Percentiles rank a stretch among this genome's conserved stretches.
These are phyloP conservation scores for Pythium brachiatum DNA, from an alignment of 352 stramenopile species.

Conservation along the genomic window DNA sequence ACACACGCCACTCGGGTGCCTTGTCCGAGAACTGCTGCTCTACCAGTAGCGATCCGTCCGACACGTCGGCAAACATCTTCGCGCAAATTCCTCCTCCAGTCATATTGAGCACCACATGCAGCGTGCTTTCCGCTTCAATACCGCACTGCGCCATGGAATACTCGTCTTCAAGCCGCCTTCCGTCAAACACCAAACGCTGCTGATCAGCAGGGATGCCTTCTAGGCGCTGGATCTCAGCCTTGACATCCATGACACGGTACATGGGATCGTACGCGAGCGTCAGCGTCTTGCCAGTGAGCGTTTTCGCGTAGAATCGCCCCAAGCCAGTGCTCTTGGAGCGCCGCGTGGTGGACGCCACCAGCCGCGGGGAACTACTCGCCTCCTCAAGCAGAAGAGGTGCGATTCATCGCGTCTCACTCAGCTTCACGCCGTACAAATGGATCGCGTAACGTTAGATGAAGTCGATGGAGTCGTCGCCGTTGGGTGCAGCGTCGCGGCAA, in stretches of 20 bases:
- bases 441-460: no score
- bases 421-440: no score
- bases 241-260: neutral
- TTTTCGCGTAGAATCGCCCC: neutral
- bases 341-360: no score
- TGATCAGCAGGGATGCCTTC: conserved; percentile 76
- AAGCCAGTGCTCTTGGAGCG: no score
- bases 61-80: conserved; percentile 27
- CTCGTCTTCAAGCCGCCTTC: conserved; percentile 86
- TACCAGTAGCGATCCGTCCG: conserved; percentile 13
- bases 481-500: no score
- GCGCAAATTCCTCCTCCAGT: conserved; percentile 37
- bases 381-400: no score
- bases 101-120: conserved; percentile 84
- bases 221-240: neutral
- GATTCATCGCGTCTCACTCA: no score
- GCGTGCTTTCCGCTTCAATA: conserved; percentile 84
- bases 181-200: conserved; percentile 90
- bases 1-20: conserved; percentile 18
- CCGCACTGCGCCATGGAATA: conserved; percentile 88
- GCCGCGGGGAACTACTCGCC: no score
- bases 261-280: neutral
- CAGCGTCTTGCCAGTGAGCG: neutral
- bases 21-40: conserved; percentile 10
- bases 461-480: no score